Conservation (phyloP, 78 protist genomes). For the Planoprotostelium fungivorum region DNA sequence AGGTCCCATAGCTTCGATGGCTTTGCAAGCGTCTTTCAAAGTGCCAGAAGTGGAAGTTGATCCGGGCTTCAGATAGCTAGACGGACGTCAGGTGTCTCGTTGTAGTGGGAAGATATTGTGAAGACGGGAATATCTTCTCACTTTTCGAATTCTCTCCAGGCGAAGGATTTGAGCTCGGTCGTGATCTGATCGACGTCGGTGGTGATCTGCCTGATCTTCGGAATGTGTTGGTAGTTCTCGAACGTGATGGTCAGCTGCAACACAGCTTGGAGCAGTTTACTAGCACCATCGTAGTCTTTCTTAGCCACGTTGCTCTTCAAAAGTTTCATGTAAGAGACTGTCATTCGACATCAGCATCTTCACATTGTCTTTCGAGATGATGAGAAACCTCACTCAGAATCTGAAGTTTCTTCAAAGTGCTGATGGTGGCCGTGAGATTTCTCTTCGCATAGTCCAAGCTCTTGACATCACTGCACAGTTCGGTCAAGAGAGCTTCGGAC, state of each 20-base stretch:
- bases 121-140: neutral
- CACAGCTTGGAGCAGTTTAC: constrained; percentile 14
- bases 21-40: neutral
- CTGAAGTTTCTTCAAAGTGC: constrained; percentile 71
- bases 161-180: neutral
- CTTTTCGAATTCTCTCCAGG: constrained; percentile 5
- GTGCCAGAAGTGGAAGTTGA: neutral
- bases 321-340: constrained; percentile 1
- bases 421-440: constrained; percentile 76
- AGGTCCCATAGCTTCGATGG: neutral
- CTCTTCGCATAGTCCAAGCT: constrained; percentile 82
- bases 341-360: neutral
- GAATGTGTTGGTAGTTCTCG: neutral
- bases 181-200: neutral
- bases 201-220: constrained; percentile 8
- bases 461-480: constrained; percentile 82
- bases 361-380: neutral
- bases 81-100: too few relatives aligned
- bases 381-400: constrained; percentile 31
- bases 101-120: too few relatives aligned
- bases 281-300: constrained; percentile 16
- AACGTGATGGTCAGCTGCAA: constrained; percentile 15
- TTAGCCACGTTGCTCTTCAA: neutral
- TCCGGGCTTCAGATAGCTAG: too few relatives aligned
- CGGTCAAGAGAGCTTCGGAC: constrained; percentile 80